phyloP scores from a whole-genome alignment of 805 yeast species.

The Pichia paraexigua region DNA sequence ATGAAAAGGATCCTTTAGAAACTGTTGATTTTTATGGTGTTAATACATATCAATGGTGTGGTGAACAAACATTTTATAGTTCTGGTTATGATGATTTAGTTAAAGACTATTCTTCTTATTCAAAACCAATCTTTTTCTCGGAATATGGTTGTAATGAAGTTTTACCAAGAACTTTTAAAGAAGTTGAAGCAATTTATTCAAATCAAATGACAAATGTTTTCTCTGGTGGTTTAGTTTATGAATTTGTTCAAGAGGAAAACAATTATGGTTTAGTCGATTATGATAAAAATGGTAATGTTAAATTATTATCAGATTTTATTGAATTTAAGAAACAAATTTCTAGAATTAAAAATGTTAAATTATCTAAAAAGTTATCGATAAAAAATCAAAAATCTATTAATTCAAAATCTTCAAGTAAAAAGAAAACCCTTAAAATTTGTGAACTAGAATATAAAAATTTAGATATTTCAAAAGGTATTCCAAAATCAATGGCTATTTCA shows the following conservation, averaged over 20 bases:
- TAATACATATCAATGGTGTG: conserved; percentile 82
- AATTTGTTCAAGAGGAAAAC: conserved; percentile 70
- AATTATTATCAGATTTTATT: conserved; percentile 36
- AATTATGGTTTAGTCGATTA: conserved; percentile 67
- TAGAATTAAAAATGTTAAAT: conserved; percentile 23
- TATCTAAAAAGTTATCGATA: conserved; percentile 17
- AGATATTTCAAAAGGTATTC: conserved; percentile 36
- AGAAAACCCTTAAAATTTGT: conserved; percentile 24
- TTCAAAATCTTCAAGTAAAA: not conserved
- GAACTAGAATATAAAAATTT: conserved; percentile 35
- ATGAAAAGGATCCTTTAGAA: conserved; percentile 41
- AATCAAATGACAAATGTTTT: conserved; percentile 66
- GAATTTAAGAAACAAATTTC: conserved; percentile 38
- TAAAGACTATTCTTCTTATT: conserved; percentile 56
- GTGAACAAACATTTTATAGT: conserved; percentile 70
- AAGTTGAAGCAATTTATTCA: conserved; percentile 62
- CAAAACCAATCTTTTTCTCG: conserved; percentile 78
- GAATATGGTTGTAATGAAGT: conserved; percentile 90
- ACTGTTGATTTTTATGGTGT: conserved; percentile 77
- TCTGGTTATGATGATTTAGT: conserved; percentile 72
- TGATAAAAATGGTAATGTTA: conserved; percentile 34
- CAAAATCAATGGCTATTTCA: conserved; percentile 30
- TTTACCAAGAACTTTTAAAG: conserved; percentile 71
- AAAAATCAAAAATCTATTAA: conserved; percentile 11
- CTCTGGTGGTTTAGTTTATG: conserved; percentile 82